Percentiles rank a stretch among this genome's conserved stretches.
These are phyloP conservation scores for Viola pubescens DNA, from an alignment of 441 rosid genomes.

Conservation along the genomic window DNA sequence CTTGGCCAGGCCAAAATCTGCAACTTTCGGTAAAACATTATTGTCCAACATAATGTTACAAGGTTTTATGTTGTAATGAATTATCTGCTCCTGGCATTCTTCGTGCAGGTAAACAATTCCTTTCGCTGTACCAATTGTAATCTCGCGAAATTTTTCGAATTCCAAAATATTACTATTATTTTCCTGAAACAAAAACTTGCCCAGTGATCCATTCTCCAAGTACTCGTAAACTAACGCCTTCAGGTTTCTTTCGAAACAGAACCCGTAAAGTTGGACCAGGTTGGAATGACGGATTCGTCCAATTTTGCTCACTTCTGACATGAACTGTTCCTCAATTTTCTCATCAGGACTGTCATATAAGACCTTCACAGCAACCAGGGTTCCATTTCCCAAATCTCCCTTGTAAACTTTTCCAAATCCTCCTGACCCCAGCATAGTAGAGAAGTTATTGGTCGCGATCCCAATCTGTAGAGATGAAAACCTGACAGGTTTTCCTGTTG, in stretches of 20 bases:
- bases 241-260: background rate
- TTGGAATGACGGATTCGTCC: background rate
- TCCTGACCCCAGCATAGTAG: background rate
- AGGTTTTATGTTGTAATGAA: background rate
- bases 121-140: background rate
- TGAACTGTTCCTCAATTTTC: background rate
- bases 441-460: background rate
- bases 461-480: background rate
- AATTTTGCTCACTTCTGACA: background rate
- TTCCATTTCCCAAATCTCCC: background rate
- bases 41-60: background rate
- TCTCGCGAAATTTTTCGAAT: background rate
- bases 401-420: background rate
- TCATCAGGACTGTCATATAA: background rate
- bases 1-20: conserved; percentile 1
- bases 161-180: background rate
- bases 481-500: background rate
- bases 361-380: background rate
- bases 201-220: background rate
- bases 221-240: conserved; percentile 1
- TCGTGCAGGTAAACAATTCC: background rate
- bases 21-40: background rate
- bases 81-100: background rate
- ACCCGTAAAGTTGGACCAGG: background rate
- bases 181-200: background rate